Evolutionary conservation across 345 rosid genomes (phyloP).

Genomic region (Eucalyptus polybractea): DNA sequence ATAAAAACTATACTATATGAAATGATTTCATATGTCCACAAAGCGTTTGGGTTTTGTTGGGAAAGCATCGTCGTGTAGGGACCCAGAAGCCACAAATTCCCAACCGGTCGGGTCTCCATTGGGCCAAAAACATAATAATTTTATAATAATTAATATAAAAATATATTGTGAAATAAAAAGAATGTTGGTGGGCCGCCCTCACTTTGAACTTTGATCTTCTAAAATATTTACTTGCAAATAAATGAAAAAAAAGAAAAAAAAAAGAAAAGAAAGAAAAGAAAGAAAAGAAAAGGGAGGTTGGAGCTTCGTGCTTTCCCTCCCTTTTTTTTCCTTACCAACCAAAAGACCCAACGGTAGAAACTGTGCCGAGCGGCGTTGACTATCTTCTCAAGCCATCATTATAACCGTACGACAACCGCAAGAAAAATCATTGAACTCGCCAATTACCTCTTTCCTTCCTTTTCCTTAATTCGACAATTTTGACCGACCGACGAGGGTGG

Average conservation of each 20-base stretch:
- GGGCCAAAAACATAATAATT: not conserved
- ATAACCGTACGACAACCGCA: not conserved
- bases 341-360: not conserved
- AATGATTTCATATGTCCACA: not conserved
- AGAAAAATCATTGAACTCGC: not conserved
- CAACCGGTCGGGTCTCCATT: not conserved
- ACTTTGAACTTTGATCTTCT: not conserved
- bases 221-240: not conserved
- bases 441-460: not conserved
- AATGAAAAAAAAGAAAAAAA: not conserved
- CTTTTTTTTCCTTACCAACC: not conserved
- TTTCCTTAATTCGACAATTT: not conserved
- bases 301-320: not conserved
- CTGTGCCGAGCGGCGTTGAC: not conserved
- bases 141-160: not conserved
- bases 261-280: accelerated
- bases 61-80: not conserved
- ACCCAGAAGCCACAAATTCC: not conserved
- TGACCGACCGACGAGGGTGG: not conserved
- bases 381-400: not conserved
- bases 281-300: not conserved
- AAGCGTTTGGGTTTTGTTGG: not conserved
- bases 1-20: not conserved
- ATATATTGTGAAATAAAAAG: not conserved
- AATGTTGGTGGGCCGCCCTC: not conserved